phyloP scores from a whole-genome alignment of 805 yeast species.

The Zygotorulaspora florentina region DNA sequence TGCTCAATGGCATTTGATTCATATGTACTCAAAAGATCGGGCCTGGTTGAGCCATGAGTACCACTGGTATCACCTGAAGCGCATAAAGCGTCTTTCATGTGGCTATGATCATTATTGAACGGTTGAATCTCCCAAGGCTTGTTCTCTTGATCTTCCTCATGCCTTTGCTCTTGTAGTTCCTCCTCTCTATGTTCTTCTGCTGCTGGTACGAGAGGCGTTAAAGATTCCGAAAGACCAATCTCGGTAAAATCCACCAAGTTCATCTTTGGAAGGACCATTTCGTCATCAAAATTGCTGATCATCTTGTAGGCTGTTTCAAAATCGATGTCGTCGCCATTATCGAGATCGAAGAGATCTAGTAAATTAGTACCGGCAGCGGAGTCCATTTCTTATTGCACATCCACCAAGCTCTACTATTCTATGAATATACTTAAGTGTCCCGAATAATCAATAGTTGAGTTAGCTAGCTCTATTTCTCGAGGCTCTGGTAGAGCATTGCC shows the following conservation, averaged over 20 bases:
- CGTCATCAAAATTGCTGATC: conserved; percentile 24
- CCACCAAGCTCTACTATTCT: neutral
- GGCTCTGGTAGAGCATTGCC: no score
- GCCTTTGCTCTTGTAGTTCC: neutral
- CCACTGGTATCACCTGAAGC: neutral
- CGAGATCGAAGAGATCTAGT: conserved; percentile 27
- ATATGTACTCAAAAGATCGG: conserved; percentile 28
- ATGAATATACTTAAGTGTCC: no score
- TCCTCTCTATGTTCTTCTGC: neutral
- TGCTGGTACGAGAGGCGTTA: neutral
- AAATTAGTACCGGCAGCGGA: conserved; percentile 8
- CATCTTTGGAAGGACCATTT: conserved; percentile 7
- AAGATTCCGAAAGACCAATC: neutral
- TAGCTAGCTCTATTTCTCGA: no score
- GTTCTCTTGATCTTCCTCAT: neutral
- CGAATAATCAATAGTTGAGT: no score
- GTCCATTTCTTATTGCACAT: conserved; percentile 6
- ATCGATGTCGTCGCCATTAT: conserved; percentile 31
- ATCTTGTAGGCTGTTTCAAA: conserved; percentile 36
- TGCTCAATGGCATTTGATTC: conserved; percentile 34
- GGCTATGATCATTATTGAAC: neutral
- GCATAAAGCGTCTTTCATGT: neutral
- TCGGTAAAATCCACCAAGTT: conserved; percentile 4
- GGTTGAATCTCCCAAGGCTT: neutral
- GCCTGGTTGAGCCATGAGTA: conserved; percentile 3